These are phyloP conservation scores for Simplicillium aogashimaense DNA, from an alignment of 2,329 filamentous ascomycete species.

Conservation along the genomic window DNA sequence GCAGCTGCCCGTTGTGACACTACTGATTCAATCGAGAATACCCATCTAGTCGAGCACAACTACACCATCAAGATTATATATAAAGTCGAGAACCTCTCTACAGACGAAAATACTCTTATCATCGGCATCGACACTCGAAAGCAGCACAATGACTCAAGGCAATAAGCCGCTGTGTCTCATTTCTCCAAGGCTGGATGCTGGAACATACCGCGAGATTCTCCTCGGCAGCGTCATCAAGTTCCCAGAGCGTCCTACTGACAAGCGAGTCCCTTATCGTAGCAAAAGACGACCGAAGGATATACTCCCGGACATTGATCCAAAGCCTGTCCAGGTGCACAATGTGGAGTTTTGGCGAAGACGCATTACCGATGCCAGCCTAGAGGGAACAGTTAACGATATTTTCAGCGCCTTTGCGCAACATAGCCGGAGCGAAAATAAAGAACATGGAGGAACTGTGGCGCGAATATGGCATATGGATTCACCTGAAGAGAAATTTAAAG, in stretches of 20 bases:
- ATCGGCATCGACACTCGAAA: neutral
- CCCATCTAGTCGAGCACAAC: no score
- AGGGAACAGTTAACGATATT: constrained; percentile 15
- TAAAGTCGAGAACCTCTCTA: no score
- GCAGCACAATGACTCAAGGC: constrained; percentile 2
- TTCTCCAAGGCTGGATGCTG: constrained; percentile 16
- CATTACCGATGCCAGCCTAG: constrained; percentile 14
- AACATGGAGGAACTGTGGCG: constrained; percentile 15
- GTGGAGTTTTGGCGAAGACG: constrained; percentile 16
- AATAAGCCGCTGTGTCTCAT: constrained; percentile 19
- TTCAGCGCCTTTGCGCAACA: constrained; percentile 15
- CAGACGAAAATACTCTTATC: no score
- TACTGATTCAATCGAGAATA: no score
- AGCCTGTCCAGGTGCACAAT: constrained; percentile 16
- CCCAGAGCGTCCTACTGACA: constrained; percentile 15
- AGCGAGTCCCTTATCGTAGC: constrained; percentile 14
- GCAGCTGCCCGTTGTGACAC: no score
- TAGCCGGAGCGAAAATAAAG: constrained; percentile 10
- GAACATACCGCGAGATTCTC: constrained; percentile 17
- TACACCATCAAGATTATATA: no score
- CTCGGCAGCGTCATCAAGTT: constrained; percentile 19
- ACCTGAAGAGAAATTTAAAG: constrained; percentile 18
- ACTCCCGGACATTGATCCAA: constrained; percentile 15
- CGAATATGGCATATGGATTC: constrained; percentile 20
- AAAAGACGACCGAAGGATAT: constrained; percentile 13